Conservation (phyloP, 108 stramenopile species). For the Nitzschia sp. region DNA sequence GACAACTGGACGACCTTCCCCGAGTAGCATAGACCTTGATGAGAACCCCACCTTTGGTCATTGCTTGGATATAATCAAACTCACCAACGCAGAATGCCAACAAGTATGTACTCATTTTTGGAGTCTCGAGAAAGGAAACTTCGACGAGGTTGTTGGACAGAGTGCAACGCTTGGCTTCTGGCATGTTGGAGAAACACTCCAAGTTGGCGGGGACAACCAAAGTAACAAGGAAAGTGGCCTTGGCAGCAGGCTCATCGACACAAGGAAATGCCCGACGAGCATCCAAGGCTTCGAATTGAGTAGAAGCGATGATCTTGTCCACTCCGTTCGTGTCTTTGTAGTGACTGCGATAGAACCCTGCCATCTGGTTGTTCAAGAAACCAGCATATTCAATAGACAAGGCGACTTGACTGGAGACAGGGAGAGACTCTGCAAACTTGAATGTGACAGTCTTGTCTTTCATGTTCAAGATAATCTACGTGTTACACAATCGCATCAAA, state of each 20-base stretch:
- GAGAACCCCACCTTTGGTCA: slow-evolving; percentile 77
- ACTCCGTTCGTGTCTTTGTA: slow-evolving; percentile 82
- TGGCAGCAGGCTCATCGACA: slow-evolving; percentile 96
- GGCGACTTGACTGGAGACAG: slow-evolving; percentile 38
- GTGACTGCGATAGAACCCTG: slow-evolving; percentile 90
- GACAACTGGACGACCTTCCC: slow-evolving; percentile 76
- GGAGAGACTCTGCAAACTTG: slow-evolving; percentile 57
- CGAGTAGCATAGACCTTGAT: slow-evolving; percentile 91
- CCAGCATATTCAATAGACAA: slow-evolving; percentile 77
- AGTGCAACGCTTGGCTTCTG: slow-evolving; percentile 68
- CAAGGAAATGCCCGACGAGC: slow-evolving; percentile 94
- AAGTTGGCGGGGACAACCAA: slow-evolving; percentile 74
- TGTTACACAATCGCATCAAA: not conserved
- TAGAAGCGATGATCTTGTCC: slow-evolving; percentile 86
- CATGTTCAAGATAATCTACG: slow-evolving; percentile 51
- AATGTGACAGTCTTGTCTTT: slow-evolving; percentile 79
- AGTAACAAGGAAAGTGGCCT: slow-evolving; percentile 87
- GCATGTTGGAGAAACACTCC: slow-evolving; percentile 94
- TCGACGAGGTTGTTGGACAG: slow-evolving; percentile 42
- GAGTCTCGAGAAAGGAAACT: slow-evolving; percentile 75
- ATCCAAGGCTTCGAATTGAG: slow-evolving; percentile 97
- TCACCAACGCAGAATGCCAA: slow-evolving; percentile 91
- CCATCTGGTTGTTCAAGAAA: slow-evolving; percentile 92
- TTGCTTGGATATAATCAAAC: slow-evolving; percentile 79
- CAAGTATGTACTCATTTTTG: slow-evolving; percentile 93